phyloP scores from a whole-genome alignment of 768 basidiomycete species.

The Pholiota molesta region DNA sequence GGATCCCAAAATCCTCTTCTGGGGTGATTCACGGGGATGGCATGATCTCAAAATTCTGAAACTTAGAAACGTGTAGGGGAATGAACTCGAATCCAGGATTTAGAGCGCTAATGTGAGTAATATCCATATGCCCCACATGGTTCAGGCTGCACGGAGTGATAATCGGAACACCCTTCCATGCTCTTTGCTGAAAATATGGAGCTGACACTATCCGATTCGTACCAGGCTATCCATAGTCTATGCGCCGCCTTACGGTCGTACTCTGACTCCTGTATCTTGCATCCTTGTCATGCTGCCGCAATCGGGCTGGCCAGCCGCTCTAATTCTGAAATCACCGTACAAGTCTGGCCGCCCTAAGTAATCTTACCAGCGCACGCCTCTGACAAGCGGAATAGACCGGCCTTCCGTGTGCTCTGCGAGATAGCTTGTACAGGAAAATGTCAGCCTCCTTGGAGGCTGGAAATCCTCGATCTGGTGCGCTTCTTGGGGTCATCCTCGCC shows the following conservation, averaged over 20 bases:
- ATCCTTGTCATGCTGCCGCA: conserved; percentile 1
- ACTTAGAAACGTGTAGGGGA: background rate
- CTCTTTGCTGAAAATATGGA: background rate
- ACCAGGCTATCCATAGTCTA: background rate
- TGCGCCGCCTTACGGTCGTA: conserved; percentile 8
- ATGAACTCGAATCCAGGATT: background rate
- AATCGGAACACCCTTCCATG: conserved; percentile 1
- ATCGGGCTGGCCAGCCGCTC: conserved; percentile 10
- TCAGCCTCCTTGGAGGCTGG: conserved; percentile 12
- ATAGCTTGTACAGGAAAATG: background rate
- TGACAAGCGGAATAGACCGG: background rate
- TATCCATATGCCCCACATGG: conserved; percentile 8
- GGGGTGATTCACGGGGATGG: conserved; percentile 7
- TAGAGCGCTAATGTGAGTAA: conserved; percentile 12
- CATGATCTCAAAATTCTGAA: conserved; percentile 6
- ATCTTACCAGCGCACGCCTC: background rate
- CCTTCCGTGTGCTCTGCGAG: background rate
- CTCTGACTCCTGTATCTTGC: background rate
- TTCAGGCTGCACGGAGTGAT: conserved; percentile 1
- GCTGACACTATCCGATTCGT: background rate
- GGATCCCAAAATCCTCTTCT: background rate
- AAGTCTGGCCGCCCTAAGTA: background rate
- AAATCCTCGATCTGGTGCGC: conserved; percentile 16
- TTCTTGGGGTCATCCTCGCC: conserved; percentile 12
- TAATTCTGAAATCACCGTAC: conserved; percentile 9